Evolutionary conservation across 371 early-diverging fungal species (phyloP), one percentile per base, ranked within the genome.

Genomic region (Aphelidium insulamus): DNA sequence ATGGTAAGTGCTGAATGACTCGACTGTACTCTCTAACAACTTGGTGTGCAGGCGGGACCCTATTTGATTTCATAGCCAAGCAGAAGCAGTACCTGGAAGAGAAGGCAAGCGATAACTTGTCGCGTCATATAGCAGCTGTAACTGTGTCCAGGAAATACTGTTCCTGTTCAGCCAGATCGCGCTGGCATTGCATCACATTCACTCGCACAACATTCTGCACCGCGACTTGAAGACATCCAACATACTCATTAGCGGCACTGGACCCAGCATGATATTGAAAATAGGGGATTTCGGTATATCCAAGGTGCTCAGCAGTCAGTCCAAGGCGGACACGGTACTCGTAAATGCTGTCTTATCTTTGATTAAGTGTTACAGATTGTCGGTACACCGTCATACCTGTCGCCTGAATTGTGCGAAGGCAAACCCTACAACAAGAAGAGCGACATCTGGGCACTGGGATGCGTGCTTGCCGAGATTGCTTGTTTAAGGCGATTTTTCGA

Each of bases 221-320:
- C 31, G 45, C 10, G 45, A 45, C 34, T 11, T 45, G 9, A 45
- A 45, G 21, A 19, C 45, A 9, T 19, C 21, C 23, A 45, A 45
- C 21, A 36, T 45, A 10, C 26, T 45, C 16, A 5, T 44, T 4
- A 16, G 7, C 10, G 3, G 17, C 21, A 21, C 15, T 2, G 35
- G n/a, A 14, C 4, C 17, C 9, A 6, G 20, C 14, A 35, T 19
- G 38, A 36, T 28, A 9, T 28, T 45, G 15, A 45, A 45, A 12
- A 14, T 45, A 2, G 45, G 41, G 1, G 45, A 45, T 21, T 45
- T 45, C 17, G 45, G 45, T 1, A 45, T 45, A 10, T 52, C 44
- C 18, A 44, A 44, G 18, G 10, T 43, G 14, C 28, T 43, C 15
- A 35, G 15, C 5, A 37, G 43, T 2, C 5, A 40, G 11, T 4